Conservation (phyloP, 441 rosid species). For the Brassica balearica region DNA sequence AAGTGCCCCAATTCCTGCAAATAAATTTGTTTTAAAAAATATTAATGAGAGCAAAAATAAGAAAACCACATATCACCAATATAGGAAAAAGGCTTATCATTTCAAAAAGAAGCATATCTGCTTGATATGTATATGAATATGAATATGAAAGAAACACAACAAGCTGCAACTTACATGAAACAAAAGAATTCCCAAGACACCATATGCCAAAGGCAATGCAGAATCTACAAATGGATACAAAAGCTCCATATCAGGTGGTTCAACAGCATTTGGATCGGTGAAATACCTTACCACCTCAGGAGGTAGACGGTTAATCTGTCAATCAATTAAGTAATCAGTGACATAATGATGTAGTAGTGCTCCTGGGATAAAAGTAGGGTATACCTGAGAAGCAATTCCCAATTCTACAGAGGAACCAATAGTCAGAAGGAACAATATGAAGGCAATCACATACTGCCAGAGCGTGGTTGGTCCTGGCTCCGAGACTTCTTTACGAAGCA, state of each 20-base stretch:
- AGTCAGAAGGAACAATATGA: conserved; percentile 83
- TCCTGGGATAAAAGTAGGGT: conserved; percentile 19
- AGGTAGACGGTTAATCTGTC: conserved; percentile 91
- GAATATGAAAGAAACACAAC: background rate
- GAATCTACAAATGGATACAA: conserved; percentile 89
- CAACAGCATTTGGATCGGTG: conserved; percentile 88
- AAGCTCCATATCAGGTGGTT: conserved; percentile 91
- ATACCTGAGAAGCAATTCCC: conserved; percentile 96
- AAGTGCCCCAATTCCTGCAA: conserved; percentile 92
- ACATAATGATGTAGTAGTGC: background rate
- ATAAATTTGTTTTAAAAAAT: background rate
- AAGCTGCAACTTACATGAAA: conserved; percentile 69
- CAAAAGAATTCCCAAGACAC: conserved; percentile 84
- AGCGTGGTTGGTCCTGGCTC: conserved; percentile 98
- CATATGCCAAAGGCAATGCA: conserved; percentile 94
- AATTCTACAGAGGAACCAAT: conserved; percentile 92
- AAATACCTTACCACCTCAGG: conserved; percentile 92
- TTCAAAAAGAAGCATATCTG: conserved; percentile 11
- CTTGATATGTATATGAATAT: background rate
- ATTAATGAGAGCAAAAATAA: background rate
- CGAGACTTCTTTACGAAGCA: conserved; percentile 93
- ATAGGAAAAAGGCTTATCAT: background rate
- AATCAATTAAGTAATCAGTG: conserved; percentile 26
- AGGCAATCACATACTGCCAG: conserved; percentile 96
- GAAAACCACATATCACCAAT: conserved; percentile 1